Percentiles rank a stretch among this genome's conserved stretches.
phyloP scores from a whole-genome alignment of 169 alveolate genomes.

The Plasmodium vivax region DNA sequence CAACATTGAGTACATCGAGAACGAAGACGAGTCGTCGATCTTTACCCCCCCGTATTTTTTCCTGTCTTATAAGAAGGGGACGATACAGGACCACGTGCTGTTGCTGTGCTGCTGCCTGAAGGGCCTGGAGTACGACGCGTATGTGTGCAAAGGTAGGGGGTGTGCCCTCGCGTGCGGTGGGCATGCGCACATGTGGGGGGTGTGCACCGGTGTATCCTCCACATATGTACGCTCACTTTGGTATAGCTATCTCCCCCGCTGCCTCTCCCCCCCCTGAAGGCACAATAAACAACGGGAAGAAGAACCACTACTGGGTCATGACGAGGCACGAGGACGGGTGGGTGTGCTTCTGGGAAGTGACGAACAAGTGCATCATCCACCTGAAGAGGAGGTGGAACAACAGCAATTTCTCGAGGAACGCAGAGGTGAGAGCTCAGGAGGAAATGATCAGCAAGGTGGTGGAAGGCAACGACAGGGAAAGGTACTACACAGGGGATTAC shows the following conservation, averaged over 20 bases:
- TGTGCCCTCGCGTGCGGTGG: no score
- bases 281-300: constrained; percentile 79
- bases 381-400: constrained; percentile 61
- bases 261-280: no score
- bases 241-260: not conserved
- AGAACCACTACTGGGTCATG: constrained; percentile 83
- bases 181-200: not conserved
- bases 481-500: constrained; percentile 70
- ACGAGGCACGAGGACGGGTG: constrained; percentile 82
- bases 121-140: constrained; percentile 82
- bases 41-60: constrained; percentile 80
- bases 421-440: constrained; percentile 21
- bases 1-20: constrained; percentile 78
- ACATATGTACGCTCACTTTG: not conserved
- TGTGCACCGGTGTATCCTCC: not conserved
- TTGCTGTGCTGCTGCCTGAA: constrained; percentile 79
- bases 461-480: not conserved
- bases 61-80: constrained; percentile 79
- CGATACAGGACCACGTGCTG: constrained; percentile 80
- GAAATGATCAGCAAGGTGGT: constrained; percentile 53
- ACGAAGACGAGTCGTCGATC: constrained; percentile 74
- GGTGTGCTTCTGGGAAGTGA: constrained; percentile 84
- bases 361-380: constrained; percentile 76
- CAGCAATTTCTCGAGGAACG: constrained; percentile 25
- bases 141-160: constrained; percentile 79